Evolutionary conservation across 2,329 filamentous ascomycete species (phyloP).

Genomic region (Cyclaneusma minus): DNA sequence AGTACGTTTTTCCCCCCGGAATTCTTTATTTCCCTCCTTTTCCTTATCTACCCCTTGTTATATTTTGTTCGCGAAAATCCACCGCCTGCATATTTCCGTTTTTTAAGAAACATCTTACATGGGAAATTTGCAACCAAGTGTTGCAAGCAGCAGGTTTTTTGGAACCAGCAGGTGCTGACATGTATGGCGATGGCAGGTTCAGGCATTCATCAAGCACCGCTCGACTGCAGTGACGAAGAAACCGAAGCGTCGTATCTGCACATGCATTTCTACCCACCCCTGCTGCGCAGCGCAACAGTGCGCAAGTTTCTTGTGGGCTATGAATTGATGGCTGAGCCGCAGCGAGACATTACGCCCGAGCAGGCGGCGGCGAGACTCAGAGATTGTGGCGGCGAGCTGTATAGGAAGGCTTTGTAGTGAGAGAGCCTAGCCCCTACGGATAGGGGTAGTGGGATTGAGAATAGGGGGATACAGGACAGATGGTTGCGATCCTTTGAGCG

Average conservation of each 20-base stretch:
- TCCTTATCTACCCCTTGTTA: conserved; percentile 1
- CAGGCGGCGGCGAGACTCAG: conserved; percentile 72
- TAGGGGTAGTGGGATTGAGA: too few species aligned
- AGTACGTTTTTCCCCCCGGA: conserved; percentile 35
- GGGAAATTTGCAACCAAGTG: too few species aligned
- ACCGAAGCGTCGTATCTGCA: conserved; percentile 82
- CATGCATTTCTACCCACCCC: conserved; percentile 93
- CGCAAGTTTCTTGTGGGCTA: conserved; percentile 95
- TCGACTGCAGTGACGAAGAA: conserved; percentile 69
- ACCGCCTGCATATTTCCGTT: too few species aligned
- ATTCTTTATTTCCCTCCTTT: not conserved
- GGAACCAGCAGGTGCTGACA: conserved; percentile 3
- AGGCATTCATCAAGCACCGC: conserved; percentile 86
- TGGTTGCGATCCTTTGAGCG: too few species aligned
- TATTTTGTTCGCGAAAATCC: too few species aligned
- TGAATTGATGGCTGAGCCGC: conserved; percentile 93
- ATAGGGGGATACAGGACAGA: too few species aligned
- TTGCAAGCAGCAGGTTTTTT: too few species aligned
- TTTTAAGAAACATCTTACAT: too few species aligned
- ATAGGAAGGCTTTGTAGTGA: conserved; percentile 39
- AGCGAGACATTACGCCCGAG: conserved; percentile 93
- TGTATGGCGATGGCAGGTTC: conserved; percentile 40
- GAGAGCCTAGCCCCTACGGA: not conserved
- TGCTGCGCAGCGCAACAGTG: conserved; percentile 83
- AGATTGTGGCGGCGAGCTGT: conserved; percentile 65